A percentile compares a stretch with the other conserved stretches of the same genome.
Evolutionary conservation across 768 basidiomycete species (phyloP).

Genomic region (Sutorius australiensis): DNA sequence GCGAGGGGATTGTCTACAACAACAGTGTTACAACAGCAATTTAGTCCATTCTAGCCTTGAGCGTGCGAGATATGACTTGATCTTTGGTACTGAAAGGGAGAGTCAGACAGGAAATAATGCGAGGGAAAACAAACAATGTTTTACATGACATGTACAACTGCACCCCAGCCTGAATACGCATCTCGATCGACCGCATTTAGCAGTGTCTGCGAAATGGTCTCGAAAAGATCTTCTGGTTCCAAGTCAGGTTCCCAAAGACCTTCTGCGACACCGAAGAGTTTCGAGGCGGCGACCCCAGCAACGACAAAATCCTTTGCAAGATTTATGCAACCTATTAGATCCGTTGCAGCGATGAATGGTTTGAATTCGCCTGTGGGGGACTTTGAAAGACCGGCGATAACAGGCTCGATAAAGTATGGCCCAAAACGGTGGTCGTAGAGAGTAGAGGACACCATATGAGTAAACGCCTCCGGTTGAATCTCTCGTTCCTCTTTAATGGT

Average conservation of each 20-base stretch:
- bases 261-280: slow-evolving; percentile 96
- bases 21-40: slow-evolving; percentile 7
- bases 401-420: slow-evolving; percentile 95
- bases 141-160: slow-evolving; percentile 92
- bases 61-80: slow-evolving; percentile 73
- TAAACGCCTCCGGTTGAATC: slow-evolving; percentile 94
- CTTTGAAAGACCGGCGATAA: slow-evolving; percentile 86
- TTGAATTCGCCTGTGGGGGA: slow-evolving; percentile 66
- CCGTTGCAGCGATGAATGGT: slow-evolving; percentile 94
- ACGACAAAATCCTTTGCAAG: slow-evolving; percentile 97
- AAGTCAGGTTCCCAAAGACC: slow-evolving; percentile 98
- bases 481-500: slow-evolving; percentile 98
- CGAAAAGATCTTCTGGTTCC: slow-evolving; percentile 94
- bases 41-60: slow-evolving; percentile 93
- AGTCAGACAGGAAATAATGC: slow-evolving; percentile 6
- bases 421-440: slow-evolving; percentile 95
- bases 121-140: slow-evolving; percentile 28
- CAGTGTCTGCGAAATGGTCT: slow-evolving; percentile 95
- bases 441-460: slow-evolving; percentile 91
- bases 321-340: slow-evolving; percentile 90
- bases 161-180: slow-evolving; percentile 96
- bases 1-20: slow-evolving; percentile 18
- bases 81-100: slow-evolving; percentile 57
- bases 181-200: slow-evolving; percentile 95
- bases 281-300: slow-evolving; percentile 86